A percentile compares a stretch with the other conserved stretches of the same genome.
Conservation (phyloP, 768 basidiomycete species). For the Polyporus arcularius region DNA sequence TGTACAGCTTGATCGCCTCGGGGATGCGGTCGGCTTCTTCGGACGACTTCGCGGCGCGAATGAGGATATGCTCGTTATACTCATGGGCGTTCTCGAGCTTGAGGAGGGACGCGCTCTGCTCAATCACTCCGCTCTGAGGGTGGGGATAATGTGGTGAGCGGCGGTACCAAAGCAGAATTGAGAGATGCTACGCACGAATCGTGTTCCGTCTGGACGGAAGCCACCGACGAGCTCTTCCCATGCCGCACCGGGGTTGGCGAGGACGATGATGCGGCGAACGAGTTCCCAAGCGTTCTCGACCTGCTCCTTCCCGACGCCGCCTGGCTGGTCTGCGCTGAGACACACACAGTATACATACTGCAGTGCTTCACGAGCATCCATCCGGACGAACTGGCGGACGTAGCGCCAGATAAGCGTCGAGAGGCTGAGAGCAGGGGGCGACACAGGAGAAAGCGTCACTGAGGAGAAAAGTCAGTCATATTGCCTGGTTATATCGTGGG, state of each 20-base stretch:
- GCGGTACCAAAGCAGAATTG: neutral
- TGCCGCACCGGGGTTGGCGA: constrained; percentile 73
- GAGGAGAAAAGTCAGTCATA: neutral
- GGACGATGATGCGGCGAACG: constrained; percentile 73
- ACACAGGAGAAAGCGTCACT: constrained; percentile 74
- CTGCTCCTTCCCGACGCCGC: constrained; percentile 80
- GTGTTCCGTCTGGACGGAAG: constrained; percentile 85
- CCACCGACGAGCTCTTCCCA: constrained; percentile 98
- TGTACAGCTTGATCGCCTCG: constrained; percentile 94
- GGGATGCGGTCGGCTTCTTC: constrained; percentile 82
- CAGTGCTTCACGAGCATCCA: constrained; percentile 91
- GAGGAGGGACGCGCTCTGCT: constrained; percentile 77
- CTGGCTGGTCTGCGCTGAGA: constrained; percentile 71
- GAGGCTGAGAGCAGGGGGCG: constrained; percentile 74
- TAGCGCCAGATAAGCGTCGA: constrained; percentile 91
- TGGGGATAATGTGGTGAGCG: neutral
- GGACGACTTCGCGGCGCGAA: constrained; percentile 78
- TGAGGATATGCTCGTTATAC: constrained; percentile 82
- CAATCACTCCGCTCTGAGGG: constrained; percentile 79
- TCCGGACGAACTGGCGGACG: constrained; percentile 86
- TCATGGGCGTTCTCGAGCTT: constrained; percentile 64
- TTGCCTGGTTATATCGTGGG: neutral
- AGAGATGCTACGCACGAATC: constrained; percentile 60
- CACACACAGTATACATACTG: constrained; percentile 93
- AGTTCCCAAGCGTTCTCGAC: constrained; percentile 81